Percentiles rank a stretch among this genome's conserved stretches.
Conservation (phyloP, 2,329 filamentous ascomycete species). For the Dactylella cylindrospora region DNA sequence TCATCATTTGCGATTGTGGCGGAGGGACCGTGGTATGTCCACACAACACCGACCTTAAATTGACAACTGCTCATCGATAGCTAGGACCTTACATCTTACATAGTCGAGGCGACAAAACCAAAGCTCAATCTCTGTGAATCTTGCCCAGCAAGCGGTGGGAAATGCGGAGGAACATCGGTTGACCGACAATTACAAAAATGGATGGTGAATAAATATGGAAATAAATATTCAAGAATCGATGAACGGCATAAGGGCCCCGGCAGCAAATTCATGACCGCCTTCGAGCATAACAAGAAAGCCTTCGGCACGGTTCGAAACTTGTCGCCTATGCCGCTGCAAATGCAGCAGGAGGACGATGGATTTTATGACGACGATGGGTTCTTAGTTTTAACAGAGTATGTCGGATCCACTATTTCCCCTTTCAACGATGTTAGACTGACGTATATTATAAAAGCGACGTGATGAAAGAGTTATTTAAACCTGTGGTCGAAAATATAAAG, state of each 20-base stretch:
- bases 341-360: conserved; percentile 1
- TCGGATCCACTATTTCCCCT: too few species aligned
- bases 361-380: neutral
- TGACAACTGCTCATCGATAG: neutral
- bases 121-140: neutral
- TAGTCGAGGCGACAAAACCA: neutral
- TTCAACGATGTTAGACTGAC: too few species aligned
- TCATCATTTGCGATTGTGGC: conserved; percentile 1
- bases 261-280: neutral
- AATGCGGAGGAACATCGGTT: conserved; percentile 2
- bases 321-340: neutral
- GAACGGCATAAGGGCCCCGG: neutral
- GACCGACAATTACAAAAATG: neutral
- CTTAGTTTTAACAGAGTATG: too few species aligned
- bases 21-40: conserved; percentile 4
- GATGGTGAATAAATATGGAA: neutral
- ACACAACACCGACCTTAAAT: neutral
- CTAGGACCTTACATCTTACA: neutral
- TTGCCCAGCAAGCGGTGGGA: neutral
- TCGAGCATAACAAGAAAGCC: neutral
- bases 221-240: neutral
- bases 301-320: neutral
- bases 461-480: conserved; percentile 9
- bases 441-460: neutral
- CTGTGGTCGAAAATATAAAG: conserved; percentile 5